These are phyloP conservation scores for Entonaema liquescens DNA, from an alignment of 495 filamentous ascomycete species.

Conservation along the genomic window DNA sequence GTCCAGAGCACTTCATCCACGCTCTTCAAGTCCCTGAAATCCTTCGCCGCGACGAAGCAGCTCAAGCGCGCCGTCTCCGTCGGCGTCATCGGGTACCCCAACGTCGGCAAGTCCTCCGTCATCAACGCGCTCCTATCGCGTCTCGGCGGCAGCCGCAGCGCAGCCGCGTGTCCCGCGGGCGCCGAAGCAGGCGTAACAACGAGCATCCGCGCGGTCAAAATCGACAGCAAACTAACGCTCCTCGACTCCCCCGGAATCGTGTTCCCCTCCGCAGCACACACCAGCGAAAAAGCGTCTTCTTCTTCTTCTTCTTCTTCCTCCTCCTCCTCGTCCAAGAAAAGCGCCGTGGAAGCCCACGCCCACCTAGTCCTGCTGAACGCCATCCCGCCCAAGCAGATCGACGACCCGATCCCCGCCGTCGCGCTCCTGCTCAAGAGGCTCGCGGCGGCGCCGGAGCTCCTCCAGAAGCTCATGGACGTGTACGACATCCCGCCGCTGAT, in stretches of 20 bases:
- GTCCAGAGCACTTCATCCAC: slow-evolving; percentile 85
- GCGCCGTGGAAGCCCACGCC: slow-evolving; percentile 78
- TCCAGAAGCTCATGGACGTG: slow-evolving; percentile 77
- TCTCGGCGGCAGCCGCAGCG: slow-evolving; percentile 71
- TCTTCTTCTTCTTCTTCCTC: too few relatives aligned
- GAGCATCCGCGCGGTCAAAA: slow-evolving; percentile 84
- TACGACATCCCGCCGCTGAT: slow-evolving; percentile 86
- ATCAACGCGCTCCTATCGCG: slow-evolving; percentile 92
- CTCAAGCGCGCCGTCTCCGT: slow-evolving; percentile 90
- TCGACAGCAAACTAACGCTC: slow-evolving; percentile 93
- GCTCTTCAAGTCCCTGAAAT: slow-evolving; percentile 90
- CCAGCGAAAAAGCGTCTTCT: too few relatives aligned
- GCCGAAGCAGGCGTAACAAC: slow-evolving; percentile 96
- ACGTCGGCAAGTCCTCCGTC: slow-evolving; percentile 96
- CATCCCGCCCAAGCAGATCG: slow-evolving; percentile 90
- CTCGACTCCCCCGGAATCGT: slow-evolving; percentile 97
- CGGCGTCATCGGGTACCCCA: slow-evolving; percentile 95
- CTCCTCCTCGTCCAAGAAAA: slow-evolving; percentile 56
- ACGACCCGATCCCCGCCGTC: slow-evolving; percentile 88
- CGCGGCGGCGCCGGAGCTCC: slow-evolving; percentile 72
- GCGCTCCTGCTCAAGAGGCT: slow-evolving; percentile 80
- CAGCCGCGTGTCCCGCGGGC: slow-evolving; percentile 81
- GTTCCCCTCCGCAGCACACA: slow-evolving; percentile 72
- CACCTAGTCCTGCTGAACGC: slow-evolving; percentile 89
- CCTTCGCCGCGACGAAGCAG: slow-evolving; percentile 82